Evolutionary conservation across 2,329 filamentous ascomycete genomes (phyloP), one percentile per base, ranked within the genome.

Genomic region (Massarina eburnea): DNA sequence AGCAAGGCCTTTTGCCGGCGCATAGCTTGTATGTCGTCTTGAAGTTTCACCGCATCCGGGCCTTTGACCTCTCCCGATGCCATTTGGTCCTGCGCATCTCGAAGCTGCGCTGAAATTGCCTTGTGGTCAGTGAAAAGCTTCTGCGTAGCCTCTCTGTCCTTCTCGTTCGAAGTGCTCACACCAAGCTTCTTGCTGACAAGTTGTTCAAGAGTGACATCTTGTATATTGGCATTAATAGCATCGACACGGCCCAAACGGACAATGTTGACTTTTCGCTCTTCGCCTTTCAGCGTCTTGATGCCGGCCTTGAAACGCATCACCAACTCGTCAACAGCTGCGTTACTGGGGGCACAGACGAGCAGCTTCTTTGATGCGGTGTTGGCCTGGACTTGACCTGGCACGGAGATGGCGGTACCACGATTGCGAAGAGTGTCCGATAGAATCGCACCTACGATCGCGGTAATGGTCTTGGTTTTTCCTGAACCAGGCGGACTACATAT

Each of bases 391-490:
- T 63, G 59, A 6, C 59, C 66, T 12, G 73, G 74, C 39, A 74
- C 55, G 17, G 57, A 53, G 37, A 76, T 72, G 15, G 77, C 68
- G 12, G 78, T 76, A 8, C 75, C 78, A 32, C 74, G 73, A 19
- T 67, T 61, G 41, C 75, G 73, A 41, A 82, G 78, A 39, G 58
- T 76, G 30, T 81, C 80, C 5, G 84, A 88, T 35, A 96, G 71
- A 14, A 99, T 76, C 29, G 90, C 89, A 27, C 94, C 94, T 19
- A 97, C 91, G 78, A 99, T 95, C 24, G 92, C 94, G 45, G 95
- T 83, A 49, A 99, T 99, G 0, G 94, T 99, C 70, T 99, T 99
- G 0, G 94, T 99, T 74, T 99, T 99, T 64, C 92, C 94, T 3
- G 94, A 96, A 69, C 94, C 94, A 1, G 94, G 94, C 40, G 94